These are phyloP conservation scores for Apiospora aurea DNA, from an alignment of 2,329 filamentous ascomycete genomes.

Conservation along the genomic window DNA sequence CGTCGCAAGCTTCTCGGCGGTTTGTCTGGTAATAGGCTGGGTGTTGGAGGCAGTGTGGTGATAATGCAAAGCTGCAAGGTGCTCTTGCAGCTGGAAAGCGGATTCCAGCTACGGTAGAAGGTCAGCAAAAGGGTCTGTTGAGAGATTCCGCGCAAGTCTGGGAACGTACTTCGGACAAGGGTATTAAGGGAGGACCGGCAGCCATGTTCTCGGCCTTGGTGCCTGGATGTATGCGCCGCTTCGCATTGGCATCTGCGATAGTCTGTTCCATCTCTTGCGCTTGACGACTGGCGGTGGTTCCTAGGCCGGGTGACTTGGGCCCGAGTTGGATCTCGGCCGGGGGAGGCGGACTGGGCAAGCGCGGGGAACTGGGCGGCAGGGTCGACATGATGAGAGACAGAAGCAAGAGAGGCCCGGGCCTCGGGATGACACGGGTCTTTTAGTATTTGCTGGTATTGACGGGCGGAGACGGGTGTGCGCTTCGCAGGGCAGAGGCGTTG, in stretches of 20 bases:
- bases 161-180: conserved; percentile 76
- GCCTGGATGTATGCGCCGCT: conserved; percentile 87
- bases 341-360: conserved; percentile 92
- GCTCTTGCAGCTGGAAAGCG: conserved; percentile 95
- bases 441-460: neutral
- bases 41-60: conserved; percentile 74
- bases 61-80: conserved; percentile 91
- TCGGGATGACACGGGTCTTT: conserved; percentile 24
- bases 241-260: conserved; percentile 75
- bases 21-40: conserved; percentile 75
- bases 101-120: conserved; percentile 86
- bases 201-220: conserved; percentile 94
- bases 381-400: conserved; percentile 52
- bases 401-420: conserved; percentile 28
- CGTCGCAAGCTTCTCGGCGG: conserved; percentile 77
- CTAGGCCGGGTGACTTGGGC: conserved; percentile 70
- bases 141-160: neutral
- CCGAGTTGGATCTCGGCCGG: conserved; percentile 93
- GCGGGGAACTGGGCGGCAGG: conserved; percentile 80
- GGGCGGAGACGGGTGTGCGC: neutral
- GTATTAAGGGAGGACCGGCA: conserved; percentile 86
- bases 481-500: neutral
- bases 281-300: conserved; percentile 56
- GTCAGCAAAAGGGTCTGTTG: neutral
- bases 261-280: conserved; percentile 68